Percentiles rank a stretch among this genome's conserved stretches.
Evolutionary conservation across 495 filamentous ascomycete genomes (phyloP).

Genomic region (Penicillium pancosmium): DNA sequence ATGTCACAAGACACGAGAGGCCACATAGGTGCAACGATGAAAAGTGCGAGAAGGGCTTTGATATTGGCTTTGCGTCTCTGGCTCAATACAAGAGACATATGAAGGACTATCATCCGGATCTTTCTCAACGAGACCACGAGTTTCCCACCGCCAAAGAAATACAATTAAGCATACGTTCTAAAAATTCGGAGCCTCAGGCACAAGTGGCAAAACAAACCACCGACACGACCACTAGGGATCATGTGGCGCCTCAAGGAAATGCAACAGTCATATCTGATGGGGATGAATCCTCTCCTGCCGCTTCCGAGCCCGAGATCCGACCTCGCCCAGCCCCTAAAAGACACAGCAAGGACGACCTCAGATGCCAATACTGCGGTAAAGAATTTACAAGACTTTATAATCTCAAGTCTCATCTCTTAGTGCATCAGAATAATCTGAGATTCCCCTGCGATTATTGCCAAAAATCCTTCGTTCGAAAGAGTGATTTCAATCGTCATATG

Average conservation of each 20-base stretch:
- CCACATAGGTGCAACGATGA: constrained; percentile 5
- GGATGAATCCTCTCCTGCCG: background rate
- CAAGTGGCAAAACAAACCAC: background rate
- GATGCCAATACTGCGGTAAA: background rate
- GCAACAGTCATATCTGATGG: background rate
- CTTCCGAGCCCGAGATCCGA: constrained; percentile 2
- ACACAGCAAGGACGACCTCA: background rate
- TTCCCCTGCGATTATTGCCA: constrained; percentile 5
- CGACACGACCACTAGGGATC: background rate
- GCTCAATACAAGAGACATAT: constrained; percentile 7
- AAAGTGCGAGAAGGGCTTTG: constrained; percentile 1
- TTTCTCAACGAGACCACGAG: background rate
- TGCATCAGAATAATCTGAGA: background rate
- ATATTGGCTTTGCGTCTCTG: constrained; percentile 1
- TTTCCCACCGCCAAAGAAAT: constrained; percentile 7
- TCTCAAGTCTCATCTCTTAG: background rate
- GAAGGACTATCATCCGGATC: constrained; percentile 5
- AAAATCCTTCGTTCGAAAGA: constrained; percentile 1
- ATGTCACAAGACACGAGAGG: background rate
- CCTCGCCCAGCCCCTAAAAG: background rate
- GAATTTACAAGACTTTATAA: constrained; percentile 3
- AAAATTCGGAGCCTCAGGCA: background rate
- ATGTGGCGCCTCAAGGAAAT: background rate
- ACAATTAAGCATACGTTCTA: background rate
- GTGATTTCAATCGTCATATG: constrained; percentile 4